Evolutionary conservation across 2,329 filamentous ascomycete species (phyloP).

Genomic region (Aspergillus vadensis): DNA sequence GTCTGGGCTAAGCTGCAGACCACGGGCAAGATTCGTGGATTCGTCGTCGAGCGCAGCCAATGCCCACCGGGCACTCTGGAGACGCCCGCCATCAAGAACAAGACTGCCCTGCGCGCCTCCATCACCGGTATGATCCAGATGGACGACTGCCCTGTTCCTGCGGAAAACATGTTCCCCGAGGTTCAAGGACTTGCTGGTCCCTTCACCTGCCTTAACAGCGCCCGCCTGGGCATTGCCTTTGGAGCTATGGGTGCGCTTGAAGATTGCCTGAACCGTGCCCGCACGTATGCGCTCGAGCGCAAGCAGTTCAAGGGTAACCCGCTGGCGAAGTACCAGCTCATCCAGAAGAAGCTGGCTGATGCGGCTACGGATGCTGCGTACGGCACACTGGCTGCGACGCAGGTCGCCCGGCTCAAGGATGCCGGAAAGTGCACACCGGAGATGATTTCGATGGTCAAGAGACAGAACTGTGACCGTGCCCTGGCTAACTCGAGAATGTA

Average conservation of each 20-base stretch:
- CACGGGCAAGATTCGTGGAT: constrained; percentile 91
- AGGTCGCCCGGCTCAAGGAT: constrained; percentile 92
- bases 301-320: constrained; percentile 97
- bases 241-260: constrained; percentile 93
- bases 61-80: constrained; percentile 87
- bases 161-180: constrained; percentile 90
- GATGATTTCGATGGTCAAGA: constrained; percentile 97
- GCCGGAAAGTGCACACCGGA: constrained; percentile 84
- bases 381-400: constrained; percentile 83
- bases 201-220: constrained; percentile 92
- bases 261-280: constrained; percentile 79
- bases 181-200: constrained; percentile 85
- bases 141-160: constrained; percentile 83
- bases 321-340: constrained; percentile 90
- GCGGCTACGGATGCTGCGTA: constrained; percentile 88
- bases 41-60: constrained; percentile 80
- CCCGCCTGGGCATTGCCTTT: constrained; percentile 89
- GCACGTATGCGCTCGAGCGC: constrained; percentile 86
- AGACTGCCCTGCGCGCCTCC: constrained; percentile 88
- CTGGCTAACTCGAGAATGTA: constrained; percentile 72
- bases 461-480: constrained; percentile 94
- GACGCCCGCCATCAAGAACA: constrained; percentile 90
- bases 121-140: constrained; percentile 98
- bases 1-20: constrained; percentile 93
- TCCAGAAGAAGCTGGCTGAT: constrained; percentile 97